These are phyloP conservation scores for Posidonia australis DNA, from an alignment of 106 monocot species.

Conservation along the genomic window DNA sequence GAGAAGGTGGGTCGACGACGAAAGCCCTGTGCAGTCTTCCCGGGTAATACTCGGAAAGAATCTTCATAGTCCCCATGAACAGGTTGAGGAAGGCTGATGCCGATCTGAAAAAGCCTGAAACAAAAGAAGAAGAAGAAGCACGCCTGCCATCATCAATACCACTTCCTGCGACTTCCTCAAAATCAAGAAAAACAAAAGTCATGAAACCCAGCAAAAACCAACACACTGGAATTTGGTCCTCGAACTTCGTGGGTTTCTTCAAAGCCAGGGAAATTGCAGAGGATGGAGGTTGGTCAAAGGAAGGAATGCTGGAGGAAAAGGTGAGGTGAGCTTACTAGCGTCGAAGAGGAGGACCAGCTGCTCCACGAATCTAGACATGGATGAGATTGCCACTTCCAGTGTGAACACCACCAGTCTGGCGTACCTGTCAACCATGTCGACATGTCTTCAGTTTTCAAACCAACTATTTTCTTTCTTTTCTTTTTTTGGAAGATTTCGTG, in stretches of 20 bases:
- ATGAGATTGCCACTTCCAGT: constrained; percentile 71
- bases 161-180: background rate
- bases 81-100: constrained; percentile 53
- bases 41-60: constrained; percentile 60
- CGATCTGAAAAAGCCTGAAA: constrained; percentile 60
- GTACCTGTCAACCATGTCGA: constrained; percentile 20
- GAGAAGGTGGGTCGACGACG: constrained; percentile 57
- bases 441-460: background rate
- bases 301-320: background rate
- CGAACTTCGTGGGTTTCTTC: background rate
- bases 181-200: background rate
- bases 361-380: constrained; percentile 73
- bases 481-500: background rate
- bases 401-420: constrained; percentile 86
- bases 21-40: constrained; percentile 58
- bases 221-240: background rate
- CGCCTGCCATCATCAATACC: background rate
- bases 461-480: too few species aligned
- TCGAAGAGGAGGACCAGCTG: constrained; percentile 84
- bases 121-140: background rate
- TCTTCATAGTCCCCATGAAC: constrained; percentile 49
- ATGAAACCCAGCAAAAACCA: too few species aligned
- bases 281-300: background rate
- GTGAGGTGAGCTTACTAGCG: constrained; percentile 48
- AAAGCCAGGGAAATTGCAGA: background rate